Base-by-base conservation (phyloP, 1,139 yeast genomes). In the Wickerhamiella pararugosa region DNA sequence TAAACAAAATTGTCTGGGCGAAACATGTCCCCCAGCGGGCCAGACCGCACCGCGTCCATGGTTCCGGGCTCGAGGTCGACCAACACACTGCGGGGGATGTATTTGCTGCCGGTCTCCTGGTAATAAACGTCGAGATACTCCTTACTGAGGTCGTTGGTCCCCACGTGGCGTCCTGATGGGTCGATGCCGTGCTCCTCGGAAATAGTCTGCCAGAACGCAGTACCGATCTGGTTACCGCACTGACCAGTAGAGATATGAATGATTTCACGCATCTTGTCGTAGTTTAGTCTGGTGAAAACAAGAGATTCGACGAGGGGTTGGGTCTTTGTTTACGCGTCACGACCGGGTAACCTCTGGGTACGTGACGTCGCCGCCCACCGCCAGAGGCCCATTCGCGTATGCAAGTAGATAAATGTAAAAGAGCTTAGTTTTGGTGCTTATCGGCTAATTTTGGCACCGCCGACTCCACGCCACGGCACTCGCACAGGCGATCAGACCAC, bases 201-300 rank as follows among this genome's bases (percentile, higher is more conserved):
- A 58, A 90, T 90, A 43, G 96, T 84, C 68, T 87, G 94, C 96
- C 65, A 58, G 44, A 50, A 50, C 25, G 53, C 49, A 8, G 49
- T 45, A 25, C 51, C 87, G 57, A 90, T 86, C 70, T 90, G 98
- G 76, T 90, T 90, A 77, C 98, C 98, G 77, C 98, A 90, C 71
- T 87, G 97, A 66, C 97, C 97, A 46, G 96, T 80, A 49, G 96
- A 87, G 65, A 87, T 74, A 67, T 87, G 97, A 65, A 87, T 83
- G 33, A 38, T 38, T 38, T 38, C 41, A 21, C 41, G 41, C 41
- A 38, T 38, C 6, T 10, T 31, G 27, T 10, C 32, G 32, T 30
- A 10, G n/a, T 11, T 6, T 11, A 30, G 32, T 7, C 32, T n/a
- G n/a, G 32, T 11, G 11, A 30, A 10, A 7, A 8, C n/a, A n/a